A percentile compares a stretch with the other conserved stretches of the same genome.
phyloP scores from a whole-genome alignment of 2,329 filamentous ascomycete genomes.

The Fusarium anguioides region DNA sequence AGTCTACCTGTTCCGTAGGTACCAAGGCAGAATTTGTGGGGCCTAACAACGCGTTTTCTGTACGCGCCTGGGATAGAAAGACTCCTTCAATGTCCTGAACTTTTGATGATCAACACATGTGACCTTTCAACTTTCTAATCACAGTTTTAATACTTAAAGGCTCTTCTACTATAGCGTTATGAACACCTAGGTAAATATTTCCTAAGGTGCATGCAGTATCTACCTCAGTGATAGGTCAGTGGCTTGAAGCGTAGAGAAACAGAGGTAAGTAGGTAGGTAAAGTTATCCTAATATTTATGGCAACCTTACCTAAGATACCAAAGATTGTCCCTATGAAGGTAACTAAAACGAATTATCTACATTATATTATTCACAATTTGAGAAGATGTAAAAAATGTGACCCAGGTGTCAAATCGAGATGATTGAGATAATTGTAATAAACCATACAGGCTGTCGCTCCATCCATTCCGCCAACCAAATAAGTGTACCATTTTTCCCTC shows the following conservation, averaged over 20 bases:
- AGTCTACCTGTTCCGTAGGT: slow-evolving; percentile 44
- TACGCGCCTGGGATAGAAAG: slow-evolving; percentile 5
- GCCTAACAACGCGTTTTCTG: slow-evolving; percentile 27
- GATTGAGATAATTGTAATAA: background rate
- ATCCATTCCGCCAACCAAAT: background rate
- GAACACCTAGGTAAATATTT: too few species aligned
- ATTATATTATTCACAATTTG: too few species aligned
- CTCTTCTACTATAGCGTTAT: too few species aligned
- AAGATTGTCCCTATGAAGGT: too few species aligned
- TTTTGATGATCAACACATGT: background rate
- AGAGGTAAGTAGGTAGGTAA: too few species aligned
- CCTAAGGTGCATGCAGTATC: too few species aligned
- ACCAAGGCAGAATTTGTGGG: slow-evolving; percentile 42
- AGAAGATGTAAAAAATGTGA: background rate
- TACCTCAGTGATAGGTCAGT: too few species aligned
- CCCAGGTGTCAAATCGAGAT: background rate
- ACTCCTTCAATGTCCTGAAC: background rate
- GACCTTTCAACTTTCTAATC: slow-evolving; percentile 1
- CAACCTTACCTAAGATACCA: too few species aligned
- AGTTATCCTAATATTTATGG: too few species aligned
- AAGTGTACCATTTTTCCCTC: slow-evolving; percentile 19
- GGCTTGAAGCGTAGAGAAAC: too few species aligned
- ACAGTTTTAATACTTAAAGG: background rate
- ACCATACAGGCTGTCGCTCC: background rate
- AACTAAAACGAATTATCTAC: too few species aligned